Evolutionary conservation across 345 rosid genomes (phyloP), one percentile per base, ranked within the genome.

Genomic region (Hibiscus syriacus): DNA sequence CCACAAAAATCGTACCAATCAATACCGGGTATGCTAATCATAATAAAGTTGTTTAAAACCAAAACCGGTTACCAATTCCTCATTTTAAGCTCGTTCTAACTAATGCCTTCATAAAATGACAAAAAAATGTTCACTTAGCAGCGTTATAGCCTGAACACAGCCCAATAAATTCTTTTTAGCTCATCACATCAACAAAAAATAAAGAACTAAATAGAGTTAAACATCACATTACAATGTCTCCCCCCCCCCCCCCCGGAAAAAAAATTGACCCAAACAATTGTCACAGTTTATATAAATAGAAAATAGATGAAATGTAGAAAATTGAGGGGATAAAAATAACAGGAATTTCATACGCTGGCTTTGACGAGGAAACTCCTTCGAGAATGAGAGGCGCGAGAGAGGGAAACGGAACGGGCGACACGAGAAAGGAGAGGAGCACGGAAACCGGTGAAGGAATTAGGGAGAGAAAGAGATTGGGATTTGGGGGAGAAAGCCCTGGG

Each of bases 301-400:
- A n/a, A n/a, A n/a, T 38, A 38, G 41, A 38, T 38, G 41, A 10
- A 38, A 9, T 38, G 8, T 38, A 10, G 10, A n/a, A 2, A 48
- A 68, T 4, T 1, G 19, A 53, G 1, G 19, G 34, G 17, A 43
- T 8, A 13, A 27, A 32, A 5, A 19, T 23, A n/a, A 29, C 13
- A 32, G 5, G 5, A 3, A 2, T 1, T 70, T 6, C 90, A 59
- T 77, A 90, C 96, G 41, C 82, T 56, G 38, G 98, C 90, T 63
- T 75, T 86, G 74, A 89, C 85, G 43, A 76, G 74, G 70, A 93
- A 87, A 73, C 85, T 66, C 73, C 67, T 82, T 17, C 85, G 72
- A 52, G 82, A 80, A 41, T 25, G 80, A 70, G 85, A 68, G 66
- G 70, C 63, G 36, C 73, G 82, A 53, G 73, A 22, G 69, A 79